A percentile compares a stretch with the other conserved stretches of the same genome.
phyloP scores from a whole-genome alignment of 345 rosid genomes.

The Anacardium occidentale region DNA sequence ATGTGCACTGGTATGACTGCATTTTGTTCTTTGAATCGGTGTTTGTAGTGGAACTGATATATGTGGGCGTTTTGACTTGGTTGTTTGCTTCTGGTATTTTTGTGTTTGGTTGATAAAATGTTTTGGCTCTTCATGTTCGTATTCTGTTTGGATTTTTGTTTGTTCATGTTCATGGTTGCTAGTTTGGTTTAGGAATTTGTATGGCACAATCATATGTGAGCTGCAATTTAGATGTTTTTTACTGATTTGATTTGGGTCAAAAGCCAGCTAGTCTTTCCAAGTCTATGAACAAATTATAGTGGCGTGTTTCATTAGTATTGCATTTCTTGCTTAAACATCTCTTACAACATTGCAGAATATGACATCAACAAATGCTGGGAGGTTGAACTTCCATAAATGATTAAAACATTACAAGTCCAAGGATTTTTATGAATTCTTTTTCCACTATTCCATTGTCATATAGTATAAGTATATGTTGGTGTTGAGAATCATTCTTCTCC shows the following conservation, averaged over 20 bases:
- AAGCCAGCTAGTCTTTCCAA: not conserved
- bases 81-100: not conserved
- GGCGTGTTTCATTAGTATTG: not conserved
- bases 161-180: not conserved
- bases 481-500: too few relatives aligned
- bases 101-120: not conserved
- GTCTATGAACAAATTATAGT: not conserved
- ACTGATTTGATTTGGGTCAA: not conserved
- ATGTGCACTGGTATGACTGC: not conserved
- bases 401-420: not conserved
- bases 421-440: too few relatives aligned
- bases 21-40: slow-evolving; percentile 14
- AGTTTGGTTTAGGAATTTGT: not conserved
- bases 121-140: slow-evolving; percentile 5
- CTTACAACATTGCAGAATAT: not conserved
- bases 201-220: not conserved
- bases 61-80: not conserved
- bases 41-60: slow-evolving; percentile 4
- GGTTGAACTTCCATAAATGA: not conserved
- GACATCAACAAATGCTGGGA: not conserved
- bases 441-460: too few relatives aligned
- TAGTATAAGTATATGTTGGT: too few relatives aligned
- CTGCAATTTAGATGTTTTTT: not conserved
- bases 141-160: not conserved
- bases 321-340: not conserved